Conservation (phyloP, 176 grass and related monocot species). For the Aegilops tauschii region DNA sequence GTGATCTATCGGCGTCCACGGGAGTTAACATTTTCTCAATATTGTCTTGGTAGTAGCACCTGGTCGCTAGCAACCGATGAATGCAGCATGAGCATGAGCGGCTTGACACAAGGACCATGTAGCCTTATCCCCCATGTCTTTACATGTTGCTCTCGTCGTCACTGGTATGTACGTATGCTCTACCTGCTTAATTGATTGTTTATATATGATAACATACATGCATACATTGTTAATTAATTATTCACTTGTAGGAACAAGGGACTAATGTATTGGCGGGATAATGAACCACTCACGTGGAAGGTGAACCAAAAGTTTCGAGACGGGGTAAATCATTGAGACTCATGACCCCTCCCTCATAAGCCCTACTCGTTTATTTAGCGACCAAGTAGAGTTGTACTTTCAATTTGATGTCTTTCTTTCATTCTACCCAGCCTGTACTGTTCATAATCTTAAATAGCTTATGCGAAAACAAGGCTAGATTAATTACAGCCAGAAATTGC, state of each 20-base stretch:
- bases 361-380: background rate
- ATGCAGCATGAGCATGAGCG: background rate
- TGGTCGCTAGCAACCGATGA: conserved; percentile 3
- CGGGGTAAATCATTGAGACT: background rate
- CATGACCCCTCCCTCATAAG: background rate
- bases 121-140: background rate
- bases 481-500: background rate
- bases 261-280: background rate
- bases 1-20: background rate
- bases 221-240: background rate
- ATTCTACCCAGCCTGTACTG: background rate
- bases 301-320: conserved; percentile 5
- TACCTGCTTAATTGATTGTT: background rate
- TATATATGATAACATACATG: background rate
- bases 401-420: background rate
- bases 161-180: background rate
- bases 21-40: background rate
- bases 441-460: background rate
- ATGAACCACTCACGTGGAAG: background rate
- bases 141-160: background rate
- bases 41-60: conserved; percentile 8
- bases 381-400: background rate
- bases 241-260: background rate
- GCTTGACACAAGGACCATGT: background rate
- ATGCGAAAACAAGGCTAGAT: background rate